These are phyloP conservation scores for Colletotrichum liriopes DNA, from an alignment of 2,329 filamentous ascomycete genomes.

Conservation along the genomic window DNA sequence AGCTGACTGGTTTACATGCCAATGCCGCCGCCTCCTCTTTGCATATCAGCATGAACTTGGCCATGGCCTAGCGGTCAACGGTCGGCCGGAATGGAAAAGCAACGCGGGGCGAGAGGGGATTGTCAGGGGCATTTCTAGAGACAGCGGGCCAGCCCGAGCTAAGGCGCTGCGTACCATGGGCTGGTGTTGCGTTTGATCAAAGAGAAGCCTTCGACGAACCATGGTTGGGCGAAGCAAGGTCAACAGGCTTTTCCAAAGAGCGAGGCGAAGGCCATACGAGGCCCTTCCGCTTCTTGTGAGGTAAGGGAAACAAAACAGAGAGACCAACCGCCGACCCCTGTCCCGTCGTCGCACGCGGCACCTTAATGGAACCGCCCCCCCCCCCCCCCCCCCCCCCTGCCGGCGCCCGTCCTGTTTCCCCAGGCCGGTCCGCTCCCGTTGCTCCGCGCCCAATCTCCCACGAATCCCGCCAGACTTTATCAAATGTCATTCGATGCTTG, in stretches of 20 bases:
- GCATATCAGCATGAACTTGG: not conserved
- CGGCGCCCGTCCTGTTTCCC: constrained; percentile 33
- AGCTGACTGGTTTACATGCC: not conserved
- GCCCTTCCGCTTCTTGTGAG: not conserved
- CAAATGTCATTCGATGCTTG: constrained; percentile 22
- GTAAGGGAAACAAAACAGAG: not conserved
- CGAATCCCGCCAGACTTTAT: constrained; percentile 3
- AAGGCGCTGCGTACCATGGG: not conserved
- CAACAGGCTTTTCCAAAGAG: constrained; percentile 3
- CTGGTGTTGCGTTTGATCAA: constrained; percentile 2
- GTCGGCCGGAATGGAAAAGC: not conserved
- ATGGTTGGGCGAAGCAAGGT: constrained; percentile 17
- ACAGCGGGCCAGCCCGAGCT: constrained; percentile 27
- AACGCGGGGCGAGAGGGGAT: constrained; percentile 13
- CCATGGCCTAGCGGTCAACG: not conserved
- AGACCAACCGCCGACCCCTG: constrained; percentile 8
- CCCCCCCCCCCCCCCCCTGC: too few species aligned
- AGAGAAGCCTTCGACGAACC: constrained; percentile 8
- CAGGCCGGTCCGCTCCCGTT: constrained; percentile 37
- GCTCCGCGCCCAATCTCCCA: constrained; percentile 24
- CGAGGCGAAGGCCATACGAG: not conserved
- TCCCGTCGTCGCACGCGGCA: constrained; percentile 10
- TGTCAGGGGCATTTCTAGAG: constrained; percentile 13
- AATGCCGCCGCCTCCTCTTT: not conserved
- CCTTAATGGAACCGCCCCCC: constrained; percentile 10